phyloP scores from a whole-genome alignment of 2,329 filamentous ascomycete species.

The Claviceps sp. region DNA sequence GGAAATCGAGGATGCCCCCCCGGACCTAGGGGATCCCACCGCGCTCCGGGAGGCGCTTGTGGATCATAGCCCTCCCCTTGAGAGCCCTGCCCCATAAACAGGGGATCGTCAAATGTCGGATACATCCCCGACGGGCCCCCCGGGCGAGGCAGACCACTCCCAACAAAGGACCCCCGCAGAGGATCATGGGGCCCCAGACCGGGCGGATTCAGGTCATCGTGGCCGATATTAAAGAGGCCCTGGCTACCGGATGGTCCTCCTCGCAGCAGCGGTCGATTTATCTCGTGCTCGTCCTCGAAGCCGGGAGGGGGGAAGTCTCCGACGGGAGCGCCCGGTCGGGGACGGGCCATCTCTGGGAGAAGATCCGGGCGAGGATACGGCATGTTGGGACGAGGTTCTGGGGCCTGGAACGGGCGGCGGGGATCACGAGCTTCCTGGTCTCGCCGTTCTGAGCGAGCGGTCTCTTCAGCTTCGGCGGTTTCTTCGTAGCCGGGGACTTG shows the following conservation, averaged over 20 bases:
- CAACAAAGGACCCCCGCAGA: slow-evolving; percentile 52
- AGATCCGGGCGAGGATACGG: slow-evolving; percentile 55
- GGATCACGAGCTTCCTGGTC: slow-evolving; percentile 26
- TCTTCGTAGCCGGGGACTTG: slow-evolving; percentile 71
- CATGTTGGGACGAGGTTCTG: slow-evolving; percentile 42
- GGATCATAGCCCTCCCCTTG: slow-evolving; percentile 37
- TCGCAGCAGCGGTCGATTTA: slow-evolving; percentile 45
- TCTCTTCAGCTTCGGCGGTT: slow-evolving; percentile 27
- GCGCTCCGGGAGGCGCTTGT: slow-evolving; percentile 71
- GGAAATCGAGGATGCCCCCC: slow-evolving; percentile 38
- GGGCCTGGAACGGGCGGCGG: slow-evolving; percentile 21
- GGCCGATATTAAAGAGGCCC: slow-evolving; percentile 59
- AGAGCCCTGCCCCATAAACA: slow-evolving; percentile 50
- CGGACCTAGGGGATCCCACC: slow-evolving; percentile 79
- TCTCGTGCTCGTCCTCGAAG: slow-evolving; percentile 87
- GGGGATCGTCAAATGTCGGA: slow-evolving; percentile 82
- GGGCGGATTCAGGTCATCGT: slow-evolving; percentile 77
- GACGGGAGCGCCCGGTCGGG: slow-evolving; percentile 50
- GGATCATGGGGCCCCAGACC: slow-evolving; percentile 80
- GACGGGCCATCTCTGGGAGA: slow-evolving; percentile 43
- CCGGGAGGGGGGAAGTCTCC: slow-evolving; percentile 73
- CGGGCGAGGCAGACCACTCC: slow-evolving; percentile 42
- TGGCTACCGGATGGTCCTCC: slow-evolving; percentile 28
- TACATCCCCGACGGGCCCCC: slow-evolving; percentile 76
- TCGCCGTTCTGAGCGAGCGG: slow-evolving; percentile 26